Conservation (phyloP, 1,284 basidiomycete genomes). For the Trametes sp. region DNA sequence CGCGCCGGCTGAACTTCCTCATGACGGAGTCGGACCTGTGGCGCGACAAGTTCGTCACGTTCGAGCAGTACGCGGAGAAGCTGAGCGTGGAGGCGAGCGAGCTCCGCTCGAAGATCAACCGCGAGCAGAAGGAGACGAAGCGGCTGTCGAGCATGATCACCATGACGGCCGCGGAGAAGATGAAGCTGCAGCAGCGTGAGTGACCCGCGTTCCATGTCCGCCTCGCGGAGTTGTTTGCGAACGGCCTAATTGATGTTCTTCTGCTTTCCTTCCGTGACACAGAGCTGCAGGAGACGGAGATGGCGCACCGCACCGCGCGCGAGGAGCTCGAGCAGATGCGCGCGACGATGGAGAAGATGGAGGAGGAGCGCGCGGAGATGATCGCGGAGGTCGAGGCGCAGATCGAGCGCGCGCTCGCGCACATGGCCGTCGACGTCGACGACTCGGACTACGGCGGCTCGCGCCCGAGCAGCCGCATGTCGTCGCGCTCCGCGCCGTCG, state of each 20-base stretch:
- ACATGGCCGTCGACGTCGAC: conserved; percentile 79
- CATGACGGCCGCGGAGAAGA: conserved; percentile 78
- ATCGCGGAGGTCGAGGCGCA: conserved; percentile 88
- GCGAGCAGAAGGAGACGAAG: conserved; percentile 87
- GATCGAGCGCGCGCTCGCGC: conserved; percentile 82
- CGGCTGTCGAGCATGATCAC: conserved; percentile 80
- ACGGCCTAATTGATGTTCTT: conserved; percentile 23
- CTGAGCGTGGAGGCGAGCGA: conserved; percentile 85
- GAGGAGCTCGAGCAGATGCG: conserved; percentile 77
- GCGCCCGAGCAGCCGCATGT: conserved; percentile 53
- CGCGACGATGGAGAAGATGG: conserved; percentile 83
- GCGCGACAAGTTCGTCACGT: conserved; percentile 91
- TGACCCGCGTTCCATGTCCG: conserved; percentile 30
- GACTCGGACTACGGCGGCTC: conserved; percentile 73
- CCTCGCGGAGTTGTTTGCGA: not conserved
- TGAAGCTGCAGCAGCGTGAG: conserved; percentile 76
- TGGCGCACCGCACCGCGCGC: conserved; percentile 74
- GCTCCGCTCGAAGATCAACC: conserved; percentile 82
- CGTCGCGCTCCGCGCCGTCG: conserved; percentile 49
- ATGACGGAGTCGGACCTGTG: conserved; percentile 91
- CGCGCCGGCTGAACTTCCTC: conserved; percentile 85
- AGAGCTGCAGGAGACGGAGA: conserved; percentile 78
- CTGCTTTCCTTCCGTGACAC: conserved; percentile 12
- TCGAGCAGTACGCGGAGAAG: conserved; percentile 92
- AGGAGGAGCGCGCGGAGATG: conserved; percentile 84